A percentile compares a stretch with the other conserved stretches of the same genome.
phyloP scores from a whole-genome alignment of 306 rosid genomes.

The Begonia peltatifolia region DNA sequence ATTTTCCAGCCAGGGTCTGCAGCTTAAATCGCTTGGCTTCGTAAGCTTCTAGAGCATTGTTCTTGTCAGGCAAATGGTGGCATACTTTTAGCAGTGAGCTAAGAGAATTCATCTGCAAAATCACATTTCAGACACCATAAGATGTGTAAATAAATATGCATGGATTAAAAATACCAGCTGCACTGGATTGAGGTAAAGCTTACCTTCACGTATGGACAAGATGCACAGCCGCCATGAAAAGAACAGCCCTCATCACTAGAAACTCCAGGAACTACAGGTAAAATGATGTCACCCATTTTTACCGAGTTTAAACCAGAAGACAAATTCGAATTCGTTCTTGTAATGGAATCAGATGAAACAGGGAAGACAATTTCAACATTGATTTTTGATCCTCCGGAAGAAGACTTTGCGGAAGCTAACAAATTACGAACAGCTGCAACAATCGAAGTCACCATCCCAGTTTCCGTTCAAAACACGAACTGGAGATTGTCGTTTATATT shows the following conservation, averaged over 20 bases:
- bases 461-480: constrained; percentile 86
- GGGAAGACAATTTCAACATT: constrained; percentile 89
- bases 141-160: neutral
- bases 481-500: constrained; percentile 72
- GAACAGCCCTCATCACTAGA: constrained; percentile 94
- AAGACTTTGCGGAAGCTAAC: constrained; percentile 36
- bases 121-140: constrained; percentile 10
- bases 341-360: constrained; percentile 86
- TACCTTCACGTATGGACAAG: constrained; percentile 99
- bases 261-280: too few species aligned
- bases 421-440: constrained; percentile 62
- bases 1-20: constrained; percentile 72
- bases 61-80: constrained; percentile 44
- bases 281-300: too few species aligned
- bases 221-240: constrained; percentile 89
- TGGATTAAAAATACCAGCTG: neutral
- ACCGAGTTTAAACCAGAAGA: constrained; percentile 23
- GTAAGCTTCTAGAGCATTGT: constrained; percentile 28
- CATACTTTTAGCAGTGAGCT: constrained; percentile 74
- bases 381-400: constrained; percentile 35
- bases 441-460: constrained; percentile 94
- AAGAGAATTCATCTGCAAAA: constrained; percentile 84
- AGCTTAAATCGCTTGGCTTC: constrained; percentile 60
- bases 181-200: constrained; percentile 2
- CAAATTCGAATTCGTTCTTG: constrained; percentile 40